A percentile compares a stretch with the other conserved stretches of the same genome.
phyloP scores from a whole-genome alignment of 805 yeast genomes.

The Candida parachauliodes region DNA sequence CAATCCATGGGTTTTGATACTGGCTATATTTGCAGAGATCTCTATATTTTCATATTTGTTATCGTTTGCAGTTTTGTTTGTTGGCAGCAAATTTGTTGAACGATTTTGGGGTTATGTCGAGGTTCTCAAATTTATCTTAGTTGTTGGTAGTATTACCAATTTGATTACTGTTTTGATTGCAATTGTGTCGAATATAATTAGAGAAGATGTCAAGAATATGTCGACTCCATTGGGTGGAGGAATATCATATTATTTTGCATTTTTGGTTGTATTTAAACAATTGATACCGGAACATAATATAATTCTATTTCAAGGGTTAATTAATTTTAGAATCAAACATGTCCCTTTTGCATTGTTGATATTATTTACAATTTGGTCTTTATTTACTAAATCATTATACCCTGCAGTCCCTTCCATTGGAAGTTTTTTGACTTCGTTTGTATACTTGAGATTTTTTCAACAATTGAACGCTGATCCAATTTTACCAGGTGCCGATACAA shows the following conservation, averaged over 20 bases:
- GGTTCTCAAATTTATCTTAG: constrained; percentile 46
- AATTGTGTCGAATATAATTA: constrained; percentile 31
- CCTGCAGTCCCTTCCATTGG: constrained; percentile 55
- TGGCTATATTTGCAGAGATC: constrained; percentile 64
- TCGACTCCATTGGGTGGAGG: constrained; percentile 51
- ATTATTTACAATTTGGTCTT: constrained; percentile 34
- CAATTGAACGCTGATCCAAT: constrained; percentile 49
- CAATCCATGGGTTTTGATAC: constrained; percentile 62
- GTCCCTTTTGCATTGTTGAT: constrained; percentile 48
- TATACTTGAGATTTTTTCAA: constrained; percentile 76
- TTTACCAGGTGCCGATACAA: constrained; percentile 44
- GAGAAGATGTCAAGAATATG: constrained; percentile 35
- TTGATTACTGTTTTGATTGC: constrained; percentile 45
- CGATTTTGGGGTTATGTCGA: constrained; percentile 50
- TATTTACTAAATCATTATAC: constrained; percentile 31
- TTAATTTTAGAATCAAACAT: constrained; percentile 55
- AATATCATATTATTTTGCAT: constrained; percentile 48
- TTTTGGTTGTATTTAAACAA: constrained; percentile 54
- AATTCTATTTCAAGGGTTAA: constrained; percentile 41
- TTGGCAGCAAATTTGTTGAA: constrained; percentile 46
- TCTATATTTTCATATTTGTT: constrained; percentile 43
- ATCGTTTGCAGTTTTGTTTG: constrained; percentile 33
- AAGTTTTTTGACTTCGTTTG: constrained; percentile 69
- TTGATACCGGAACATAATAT: constrained; percentile 56
- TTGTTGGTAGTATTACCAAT: constrained; percentile 59